phyloP scores from a whole-genome alignment of 2,329 filamentous ascomycete genomes.

The Arthroderma sp. region DNA sequence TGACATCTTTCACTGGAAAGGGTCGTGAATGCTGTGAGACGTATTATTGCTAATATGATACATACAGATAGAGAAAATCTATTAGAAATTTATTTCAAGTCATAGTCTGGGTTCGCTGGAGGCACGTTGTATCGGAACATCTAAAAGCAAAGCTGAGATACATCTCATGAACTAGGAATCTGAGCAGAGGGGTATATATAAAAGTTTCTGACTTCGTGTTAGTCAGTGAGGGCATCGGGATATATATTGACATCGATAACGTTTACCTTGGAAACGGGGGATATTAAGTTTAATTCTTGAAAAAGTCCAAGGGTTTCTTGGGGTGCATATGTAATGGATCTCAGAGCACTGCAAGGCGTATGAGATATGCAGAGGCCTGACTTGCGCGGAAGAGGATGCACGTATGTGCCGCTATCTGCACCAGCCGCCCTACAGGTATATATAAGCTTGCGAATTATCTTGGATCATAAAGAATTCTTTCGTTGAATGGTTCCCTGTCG shows the following conservation, averaged over 20 bases:
- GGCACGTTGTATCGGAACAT: neutral
- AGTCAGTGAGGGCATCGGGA: neutral
- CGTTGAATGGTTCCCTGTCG: too few relatives aligned
- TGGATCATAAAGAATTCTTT: neutral
- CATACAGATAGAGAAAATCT: neutral
- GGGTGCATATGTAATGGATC: neutral
- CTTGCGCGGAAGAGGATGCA: neutral
- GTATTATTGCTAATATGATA: neutral
- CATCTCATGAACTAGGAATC: neutral
- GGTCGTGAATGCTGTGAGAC: neutral
- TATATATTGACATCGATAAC: neutral
- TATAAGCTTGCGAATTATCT: neutral
- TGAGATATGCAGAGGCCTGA: neutral
- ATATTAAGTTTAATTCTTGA: neutral
- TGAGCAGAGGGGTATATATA: neutral
- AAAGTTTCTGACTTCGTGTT: neutral
- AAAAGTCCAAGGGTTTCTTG: neutral
- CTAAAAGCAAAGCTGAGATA: neutral
- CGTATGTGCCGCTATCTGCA: neutral
- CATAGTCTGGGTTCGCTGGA: neutral
- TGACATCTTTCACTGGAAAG: constrained; percentile 6
- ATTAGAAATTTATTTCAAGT: neutral
- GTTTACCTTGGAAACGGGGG: neutral
- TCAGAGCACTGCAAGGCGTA: neutral
- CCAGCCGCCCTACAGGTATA: too few relatives aligned